phyloP scores from a whole-genome alignment of 495 filamentous ascomycete species.

The Penicillium riverlandense region DNA sequence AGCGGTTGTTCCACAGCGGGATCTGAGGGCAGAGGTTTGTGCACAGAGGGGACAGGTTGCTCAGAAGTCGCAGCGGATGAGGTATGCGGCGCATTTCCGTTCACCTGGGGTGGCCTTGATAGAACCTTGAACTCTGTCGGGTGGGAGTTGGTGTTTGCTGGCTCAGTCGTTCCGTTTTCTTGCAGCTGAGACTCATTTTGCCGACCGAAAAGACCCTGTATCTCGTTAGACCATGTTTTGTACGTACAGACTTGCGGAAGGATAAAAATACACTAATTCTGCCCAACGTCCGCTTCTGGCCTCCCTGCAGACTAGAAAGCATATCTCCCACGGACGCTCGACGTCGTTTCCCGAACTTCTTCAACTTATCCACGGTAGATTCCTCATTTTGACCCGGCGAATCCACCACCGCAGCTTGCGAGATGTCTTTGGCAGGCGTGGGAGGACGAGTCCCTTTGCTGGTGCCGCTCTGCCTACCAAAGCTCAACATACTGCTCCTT shows the following conservation, averaged over 20 bases:
- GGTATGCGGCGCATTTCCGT: not conserved
- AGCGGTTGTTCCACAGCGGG: conserved; percentile 1
- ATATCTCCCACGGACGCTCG: conserved; percentile 23
- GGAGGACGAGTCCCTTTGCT: conserved; percentile 15
- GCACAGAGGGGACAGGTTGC: not conserved
- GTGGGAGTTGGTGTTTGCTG: not conserved
- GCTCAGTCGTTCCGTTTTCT: not conserved
- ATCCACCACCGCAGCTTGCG: conserved; percentile 1
- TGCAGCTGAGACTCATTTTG: conserved; percentile 5
- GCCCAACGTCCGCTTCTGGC: conserved; percentile 8
- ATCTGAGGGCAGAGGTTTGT: conserved; percentile 4
- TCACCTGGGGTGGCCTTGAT: not conserved
- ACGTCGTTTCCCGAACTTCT: conserved; percentile 21
- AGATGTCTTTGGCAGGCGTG: conserved; percentile 19
- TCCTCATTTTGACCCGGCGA: conserved; percentile 6
- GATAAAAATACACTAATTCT: conserved; percentile 14
- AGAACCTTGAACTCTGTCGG: not conserved
- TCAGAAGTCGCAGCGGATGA: not conserved
- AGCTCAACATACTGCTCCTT: conserved; percentile 22
- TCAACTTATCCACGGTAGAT: conserved; percentile 25
- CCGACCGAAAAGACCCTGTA: conserved; percentile 13
- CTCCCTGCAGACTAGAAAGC: conserved; percentile 9
- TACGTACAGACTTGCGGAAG: not conserved
- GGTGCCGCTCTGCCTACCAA: conserved; percentile 13
- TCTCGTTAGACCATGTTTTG: not conserved